Base-by-base conservation (phyloP, 371 early-diverging fungal genomes). In the Mycotypha africana region DNA sequence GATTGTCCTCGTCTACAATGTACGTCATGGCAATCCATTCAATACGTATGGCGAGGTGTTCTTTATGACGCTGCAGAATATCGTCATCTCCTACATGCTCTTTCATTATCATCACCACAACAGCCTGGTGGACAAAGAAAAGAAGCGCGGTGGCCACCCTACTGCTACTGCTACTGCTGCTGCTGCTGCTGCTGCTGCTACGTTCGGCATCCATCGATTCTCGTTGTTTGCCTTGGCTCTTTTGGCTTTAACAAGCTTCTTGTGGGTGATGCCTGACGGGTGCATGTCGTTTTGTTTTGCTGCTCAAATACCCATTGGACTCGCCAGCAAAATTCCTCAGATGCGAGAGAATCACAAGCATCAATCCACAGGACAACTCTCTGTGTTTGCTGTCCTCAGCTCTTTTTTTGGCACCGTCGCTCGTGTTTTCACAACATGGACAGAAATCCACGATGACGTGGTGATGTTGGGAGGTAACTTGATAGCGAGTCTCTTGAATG, bases 31-130 rank as follows among this genome's bases (percentile, higher is more conserved):
- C 22, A 86, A 94, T 56, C 91, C 97, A 23, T 92, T 95, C 56
- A 88, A 88, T 28, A 95, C 97, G 4, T 98, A 85, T 64, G 96
- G 96, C 34, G 96, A 95, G 68, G 78, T 80, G 16, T 56, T 81
- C 7, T 58, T 85, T 37, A 81, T 95, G 51, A 79, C 82, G 2
- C 39, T 79, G 2, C 92, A 93, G 62, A 92, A 94, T 62, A 48
- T 84, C 32, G 38, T 81, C 20, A 89, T 94, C 51, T 56, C 86
- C 22, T 45, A 78, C 9, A 65, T 91, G 39, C 85, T 93, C 51
- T 66, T 76, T 7, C 43, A 52, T 42, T 85, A 90, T 60, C 37
- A 55, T 6, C 3, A 16, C 0, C 7, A 28, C 1, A 16, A n/a
- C 9, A 6, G 12, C 30, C 12, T 28, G 30, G 12, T 28, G n/a